A percentile compares a stretch with the other conserved stretches of the same genome.
Evolutionary conservation across 1,139 yeast species (phyloP).

Genomic region (Candida neerlandica): DNA sequence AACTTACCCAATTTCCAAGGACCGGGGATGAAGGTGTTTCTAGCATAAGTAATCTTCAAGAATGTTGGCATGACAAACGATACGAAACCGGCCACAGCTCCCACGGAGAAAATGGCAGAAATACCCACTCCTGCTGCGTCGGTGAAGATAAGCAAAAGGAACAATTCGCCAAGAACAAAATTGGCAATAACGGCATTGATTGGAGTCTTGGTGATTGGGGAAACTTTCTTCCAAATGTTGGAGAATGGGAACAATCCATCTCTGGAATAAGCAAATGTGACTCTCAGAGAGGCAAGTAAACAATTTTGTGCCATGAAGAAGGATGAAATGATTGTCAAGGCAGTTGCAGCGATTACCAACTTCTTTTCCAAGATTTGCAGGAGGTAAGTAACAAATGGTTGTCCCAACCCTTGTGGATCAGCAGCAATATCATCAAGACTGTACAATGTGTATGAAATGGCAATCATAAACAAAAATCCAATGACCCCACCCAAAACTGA

Average conservation of each 20-base stretch:
- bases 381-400: slow-evolving; percentile 64
- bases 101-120: slow-evolving; percentile 70
- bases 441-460: slow-evolving; percentile 65
- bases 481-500: slow-evolving; percentile 62
- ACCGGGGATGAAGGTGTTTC: slow-evolving; percentile 59
- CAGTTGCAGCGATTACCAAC: slow-evolving; percentile 55
- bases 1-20: slow-evolving; percentile 69
- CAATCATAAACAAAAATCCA: slow-evolving; percentile 66
- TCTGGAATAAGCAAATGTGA: slow-evolving; percentile 68
- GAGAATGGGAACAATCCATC: slow-evolving; percentile 71
- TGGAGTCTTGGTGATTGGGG: slow-evolving; percentile 62
- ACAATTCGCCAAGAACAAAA: slow-evolving; percentile 56
- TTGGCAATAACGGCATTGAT: slow-evolving; percentile 71
- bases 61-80: slow-evolving; percentile 71
- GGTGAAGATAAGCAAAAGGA: slow-evolving; percentile 63
- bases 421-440: slow-evolving; percentile 53
- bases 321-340: slow-evolving; percentile 61
- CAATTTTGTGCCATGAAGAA: slow-evolving; percentile 73
- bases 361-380: slow-evolving; percentile 51
- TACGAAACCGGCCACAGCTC: slow-evolving; percentile 72
- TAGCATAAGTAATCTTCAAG: slow-evolving; percentile 59
- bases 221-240: slow-evolving; percentile 54
- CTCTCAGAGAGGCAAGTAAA: slow-evolving; percentile 71
- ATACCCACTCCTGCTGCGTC: slow-evolving; percentile 65
- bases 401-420: slow-evolving; percentile 57